Conservation (phyloP, 176 grass and related monocot genomes). For the Thinopyrum elongatum region DNA sequence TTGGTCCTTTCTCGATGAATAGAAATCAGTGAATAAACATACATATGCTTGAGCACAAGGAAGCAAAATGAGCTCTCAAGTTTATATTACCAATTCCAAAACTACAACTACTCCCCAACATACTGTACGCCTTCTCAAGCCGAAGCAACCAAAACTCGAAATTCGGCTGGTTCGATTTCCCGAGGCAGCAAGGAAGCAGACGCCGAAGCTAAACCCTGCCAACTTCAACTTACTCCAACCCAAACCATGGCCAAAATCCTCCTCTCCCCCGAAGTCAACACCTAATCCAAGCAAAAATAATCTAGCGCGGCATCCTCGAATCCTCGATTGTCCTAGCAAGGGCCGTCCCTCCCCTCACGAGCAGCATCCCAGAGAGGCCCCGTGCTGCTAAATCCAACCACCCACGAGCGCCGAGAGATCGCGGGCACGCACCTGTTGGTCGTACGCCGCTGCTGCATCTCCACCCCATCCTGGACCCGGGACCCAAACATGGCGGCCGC, state of each 20-base stretch:
- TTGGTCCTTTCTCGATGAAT: background rate
- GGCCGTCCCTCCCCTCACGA: background rate
- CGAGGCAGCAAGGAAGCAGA: background rate
- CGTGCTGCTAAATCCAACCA: too few species aligned
- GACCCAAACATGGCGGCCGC: constrained; percentile 57
- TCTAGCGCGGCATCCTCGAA: background rate
- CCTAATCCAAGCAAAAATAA: background rate
- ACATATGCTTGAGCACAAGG: background rate
- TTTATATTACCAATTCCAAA: background rate
- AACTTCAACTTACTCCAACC: background rate
- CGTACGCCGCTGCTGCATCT: constrained; percentile 79
- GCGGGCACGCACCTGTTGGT: constrained; percentile 36
- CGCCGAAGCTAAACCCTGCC: background rate
- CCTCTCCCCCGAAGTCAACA: background rate
- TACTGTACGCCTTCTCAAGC: background rate
- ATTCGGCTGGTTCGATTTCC: background rate
- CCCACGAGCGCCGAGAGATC: background rate
- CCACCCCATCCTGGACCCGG: constrained; percentile 70
- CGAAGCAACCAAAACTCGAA: background rate
- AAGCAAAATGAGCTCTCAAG: background rate
- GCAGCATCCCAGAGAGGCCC: background rate
- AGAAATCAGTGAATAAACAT: background rate
- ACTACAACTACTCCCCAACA: background rate
- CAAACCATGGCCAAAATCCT: background rate
- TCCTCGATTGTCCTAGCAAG: background rate